Evolutionary conservation across 2,329 filamentous ascomycete species (phyloP), one percentile per base, ranked within the genome.

Genomic region (Neonectria ditissima): DNA sequence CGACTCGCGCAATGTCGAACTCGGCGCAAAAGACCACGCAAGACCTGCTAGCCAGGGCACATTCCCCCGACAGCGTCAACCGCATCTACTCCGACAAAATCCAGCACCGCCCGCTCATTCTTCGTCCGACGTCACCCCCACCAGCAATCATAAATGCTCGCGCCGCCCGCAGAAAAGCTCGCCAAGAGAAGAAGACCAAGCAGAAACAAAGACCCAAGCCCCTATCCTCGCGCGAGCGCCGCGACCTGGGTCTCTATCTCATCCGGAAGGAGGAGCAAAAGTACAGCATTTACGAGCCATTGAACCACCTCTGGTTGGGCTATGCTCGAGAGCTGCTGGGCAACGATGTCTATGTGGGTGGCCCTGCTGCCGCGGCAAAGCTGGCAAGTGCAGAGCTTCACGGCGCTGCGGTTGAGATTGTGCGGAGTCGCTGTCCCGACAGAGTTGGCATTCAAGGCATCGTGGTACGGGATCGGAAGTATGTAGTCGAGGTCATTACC

Each of bases 381-480:
- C 81, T 99, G 34, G 89, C 88, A 47, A 93, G 91, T 61, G 95
- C 94, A 2, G 96, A 99, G 79, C 95, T 94, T 73, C 94, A 98
- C 77, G 96, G 96, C 2, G 94, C 95, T 16, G 82, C 89, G 70
- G 78, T 97, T 20, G 89, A 94, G 80, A 93, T 98, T 22, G 91
- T 95, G 59, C 82, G 94, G 71, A 96, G 94, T 77, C 81, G 87
- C 30, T 97, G 94, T 76, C 87, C 91, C 16, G 89, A 92, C 57
- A 85, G 95, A 16, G 94, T 99, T 0, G 95, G 96, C 0, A 80
- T 95, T 57, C 87, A 84, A 72, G 96, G 96, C 16, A 95, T 98
- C 71, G 92, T 98, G 64, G 89, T 97, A 43, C 89, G 92, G 76
- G 96, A 99, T 80, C 91, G 92, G 55, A 93, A 91, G 76, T 95